Conservation (phyloP, 345 rosid species). For the Leavenworthia alabamica region DNA sequence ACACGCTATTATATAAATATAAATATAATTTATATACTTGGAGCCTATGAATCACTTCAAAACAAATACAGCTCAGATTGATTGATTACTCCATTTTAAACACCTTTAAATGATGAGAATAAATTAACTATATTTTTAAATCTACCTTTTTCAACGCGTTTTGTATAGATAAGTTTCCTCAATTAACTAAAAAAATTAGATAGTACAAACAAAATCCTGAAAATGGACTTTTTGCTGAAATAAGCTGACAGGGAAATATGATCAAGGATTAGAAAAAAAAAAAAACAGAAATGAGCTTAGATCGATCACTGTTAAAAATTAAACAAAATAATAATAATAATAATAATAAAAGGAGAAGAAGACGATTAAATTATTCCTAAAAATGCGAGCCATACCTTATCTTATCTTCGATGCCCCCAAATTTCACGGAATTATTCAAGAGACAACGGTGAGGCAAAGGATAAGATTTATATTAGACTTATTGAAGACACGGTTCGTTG, state of each 20-base stretch:
- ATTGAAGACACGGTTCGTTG: slow-evolving; percentile 17
- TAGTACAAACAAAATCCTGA: slow-evolving; percentile 11
- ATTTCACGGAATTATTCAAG: slow-evolving; percentile 23
- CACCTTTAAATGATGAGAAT: slow-evolving; percentile 4
- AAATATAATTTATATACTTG: no score
- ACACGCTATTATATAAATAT: slow-evolving; percentile 27
- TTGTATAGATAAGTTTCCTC: not conserved
- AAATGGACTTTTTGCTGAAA: slow-evolving; percentile 16
- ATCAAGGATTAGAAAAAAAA: not conserved
- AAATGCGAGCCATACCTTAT: slow-evolving; percentile 34
- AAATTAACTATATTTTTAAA: not conserved
- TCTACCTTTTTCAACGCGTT: not conserved
- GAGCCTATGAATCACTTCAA: not conserved
- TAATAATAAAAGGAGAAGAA: no score
- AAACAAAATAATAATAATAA: no score
- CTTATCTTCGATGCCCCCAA: slow-evolving; percentile 24
- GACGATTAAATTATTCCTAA: not conserved
- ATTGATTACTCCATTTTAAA: slow-evolving; percentile 3
- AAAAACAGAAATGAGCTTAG: not conserved
- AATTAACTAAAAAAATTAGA: not conserved
- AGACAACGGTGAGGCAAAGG: not conserved
- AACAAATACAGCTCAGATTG: slow-evolving; percentile 21
- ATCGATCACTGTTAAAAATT: not conserved
- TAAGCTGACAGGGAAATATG: not conserved
- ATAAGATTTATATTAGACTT: not conserved